These are phyloP conservation scores for Penstemon eatonii DNA, from an alignment of 257 asterid species.

Conservation along the genomic window DNA sequence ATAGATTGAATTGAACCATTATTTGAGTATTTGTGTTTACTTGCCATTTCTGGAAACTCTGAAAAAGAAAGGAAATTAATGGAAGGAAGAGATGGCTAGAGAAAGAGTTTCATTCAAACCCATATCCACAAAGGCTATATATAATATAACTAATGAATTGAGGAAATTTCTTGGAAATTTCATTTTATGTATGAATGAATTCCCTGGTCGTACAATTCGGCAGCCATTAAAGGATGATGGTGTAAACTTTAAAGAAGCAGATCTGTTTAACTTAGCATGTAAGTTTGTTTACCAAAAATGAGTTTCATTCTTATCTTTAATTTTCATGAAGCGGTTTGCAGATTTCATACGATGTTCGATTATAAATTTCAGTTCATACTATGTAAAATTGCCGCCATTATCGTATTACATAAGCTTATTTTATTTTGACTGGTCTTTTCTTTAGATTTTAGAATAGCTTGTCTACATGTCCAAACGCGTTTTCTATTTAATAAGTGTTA, in stretches of 20 bases:
- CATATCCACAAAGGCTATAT: not conserved
- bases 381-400: too few relatives aligned
- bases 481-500: not conserved
- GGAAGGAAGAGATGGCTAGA: not conserved
- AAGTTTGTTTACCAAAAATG: too few relatives aligned
- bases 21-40: slow-evolving; percentile 23
- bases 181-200: slow-evolving; percentile 23
- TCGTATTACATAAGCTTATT: too few relatives aligned
- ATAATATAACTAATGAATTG: not conserved
- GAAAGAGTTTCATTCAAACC: slow-evolving; percentile 39
- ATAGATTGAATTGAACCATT: slow-evolving; percentile 25
- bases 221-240: not conserved
- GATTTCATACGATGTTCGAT: too few relatives aligned
- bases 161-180: slow-evolving; percentile 36
- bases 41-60: slow-evolving; percentile 24
- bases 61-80: not conserved
- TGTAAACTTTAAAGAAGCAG: too few relatives aligned
- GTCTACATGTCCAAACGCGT: slow-evolving; percentile 24
- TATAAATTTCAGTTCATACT: too few relatives aligned
- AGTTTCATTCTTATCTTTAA: too few relatives aligned
- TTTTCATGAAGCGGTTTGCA: too few relatives aligned
- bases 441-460: slow-evolving; percentile 6
- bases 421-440: too few relatives aligned
- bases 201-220: not conserved
- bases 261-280: too few relatives aligned